Percentiles rank a stretch among this genome's conserved stretches.
Evolutionary conservation across 768 basidiomycete species (phyloP).

Genomic region (Mycena vulgaris): DNA sequence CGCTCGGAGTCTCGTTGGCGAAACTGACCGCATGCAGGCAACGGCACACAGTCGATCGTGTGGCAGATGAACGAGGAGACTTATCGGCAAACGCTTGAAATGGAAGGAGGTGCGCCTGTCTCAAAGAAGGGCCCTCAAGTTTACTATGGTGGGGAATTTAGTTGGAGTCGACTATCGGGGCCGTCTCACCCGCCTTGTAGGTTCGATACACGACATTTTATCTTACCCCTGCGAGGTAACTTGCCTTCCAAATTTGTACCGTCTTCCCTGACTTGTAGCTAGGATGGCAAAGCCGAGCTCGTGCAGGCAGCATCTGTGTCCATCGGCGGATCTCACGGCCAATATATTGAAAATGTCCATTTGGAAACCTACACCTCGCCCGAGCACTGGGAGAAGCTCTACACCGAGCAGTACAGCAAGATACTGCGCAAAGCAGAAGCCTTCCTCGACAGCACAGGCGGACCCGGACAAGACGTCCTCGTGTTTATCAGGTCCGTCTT

Average conservation of each 20-base stretch:
- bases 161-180: not conserved
- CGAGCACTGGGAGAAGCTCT: constrained; percentile 80
- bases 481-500: constrained; percentile 85
- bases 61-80: constrained; percentile 96
- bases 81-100: constrained; percentile 76
- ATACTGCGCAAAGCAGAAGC: constrained; percentile 78
- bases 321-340: constrained; percentile 85
- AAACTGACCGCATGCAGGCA: constrained; percentile 64
- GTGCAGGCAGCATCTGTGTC: constrained; percentile 92
- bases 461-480: constrained; percentile 77
- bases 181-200: not conserved
- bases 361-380: constrained; percentile 80
- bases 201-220: constrained; percentile 93
- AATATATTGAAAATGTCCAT: constrained; percentile 91
- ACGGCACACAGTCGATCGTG: constrained; percentile 93
- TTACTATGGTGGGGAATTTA: constrained; percentile 70
- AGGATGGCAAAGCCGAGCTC: constrained; percentile 87
- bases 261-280: constrained; percentile 12
- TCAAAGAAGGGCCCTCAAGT: constrained; percentile 68
- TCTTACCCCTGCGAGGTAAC: constrained; percentile 93
- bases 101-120: constrained; percentile 55
- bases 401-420: constrained; percentile 72
- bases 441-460: constrained; percentile 80
- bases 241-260: not conserved
- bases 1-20: not conserved